A percentile compares a stretch with the other conserved stretches of the same genome.
Evolutionary conservation across 306 rosid species (phyloP).

Genomic region (Cyclanthera cordifolia): DNA sequence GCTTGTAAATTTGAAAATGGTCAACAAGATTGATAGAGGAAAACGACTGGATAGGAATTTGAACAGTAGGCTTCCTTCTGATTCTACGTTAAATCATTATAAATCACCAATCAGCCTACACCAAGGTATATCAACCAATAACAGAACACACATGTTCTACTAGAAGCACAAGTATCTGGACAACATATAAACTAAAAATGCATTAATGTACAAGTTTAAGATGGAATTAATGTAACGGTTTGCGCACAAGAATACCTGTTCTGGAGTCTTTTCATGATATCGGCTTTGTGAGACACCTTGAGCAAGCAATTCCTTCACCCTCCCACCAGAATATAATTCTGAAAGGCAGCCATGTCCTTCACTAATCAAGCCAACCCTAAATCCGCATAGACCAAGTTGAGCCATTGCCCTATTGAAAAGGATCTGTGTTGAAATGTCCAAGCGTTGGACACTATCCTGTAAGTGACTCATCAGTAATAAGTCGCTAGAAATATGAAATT

Average conservation of each 20-base stretch:
- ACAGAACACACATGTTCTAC: background rate
- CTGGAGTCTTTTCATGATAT: slow-evolving; percentile 95
- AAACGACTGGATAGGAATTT: too few relatives aligned
- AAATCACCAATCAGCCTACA: too few relatives aligned
- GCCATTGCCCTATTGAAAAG: slow-evolving; percentile 94
- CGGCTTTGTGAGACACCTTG: slow-evolving; percentile 94
- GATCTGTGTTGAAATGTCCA: slow-evolving; percentile 92
- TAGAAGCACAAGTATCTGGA: background rate
- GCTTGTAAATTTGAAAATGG: too few relatives aligned
- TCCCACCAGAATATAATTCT: slow-evolving; percentile 94
- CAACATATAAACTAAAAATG: background rate
- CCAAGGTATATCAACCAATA: too few relatives aligned
- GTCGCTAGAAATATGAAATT: slow-evolving; percentile 76
- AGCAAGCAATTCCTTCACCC: slow-evolving; percentile 93
- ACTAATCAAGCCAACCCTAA: slow-evolving; percentile 57
- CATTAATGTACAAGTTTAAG: background rate
- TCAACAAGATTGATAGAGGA: too few relatives aligned
- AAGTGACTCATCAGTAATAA: slow-evolving; percentile 91
- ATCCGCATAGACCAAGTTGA: slow-evolving; percentile 87
- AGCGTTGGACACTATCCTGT: slow-evolving; percentile 75
- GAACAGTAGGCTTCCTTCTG: too few relatives aligned
- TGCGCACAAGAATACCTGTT: slow-evolving; percentile 48
- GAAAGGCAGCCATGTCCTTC: slow-evolving; percentile 88
- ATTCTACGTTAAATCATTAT: too few relatives aligned
- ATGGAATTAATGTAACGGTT: background rate